Evolutionary conservation across 2,329 filamentous ascomycete genomes (phyloP).

Genomic region (Claviceps fusiformis): DNA sequence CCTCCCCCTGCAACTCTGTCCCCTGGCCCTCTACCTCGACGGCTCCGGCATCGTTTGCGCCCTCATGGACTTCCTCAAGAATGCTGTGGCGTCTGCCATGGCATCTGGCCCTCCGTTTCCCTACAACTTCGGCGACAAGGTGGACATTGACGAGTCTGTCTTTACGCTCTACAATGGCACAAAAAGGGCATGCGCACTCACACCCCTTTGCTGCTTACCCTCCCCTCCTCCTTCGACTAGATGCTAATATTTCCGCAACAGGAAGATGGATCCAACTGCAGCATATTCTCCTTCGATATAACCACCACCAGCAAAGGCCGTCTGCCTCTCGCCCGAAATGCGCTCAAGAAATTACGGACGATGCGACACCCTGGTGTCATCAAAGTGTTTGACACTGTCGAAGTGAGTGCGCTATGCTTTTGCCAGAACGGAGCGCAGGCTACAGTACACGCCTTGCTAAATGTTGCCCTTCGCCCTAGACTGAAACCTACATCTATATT

Average conservation of each 20-base stretch:
- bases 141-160: slow-evolving; percentile 85
- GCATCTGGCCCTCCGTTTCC: slow-evolving; percentile 88
- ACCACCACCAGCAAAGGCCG: slow-evolving; percentile 62
- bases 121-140: slow-evolving; percentile 82
- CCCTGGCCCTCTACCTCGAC: neutral
- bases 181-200: slow-evolving; percentile 48
- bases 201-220: neutral
- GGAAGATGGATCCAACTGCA: slow-evolving; percentile 91
- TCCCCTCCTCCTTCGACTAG: too few relatives aligned
- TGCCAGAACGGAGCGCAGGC: neutral
- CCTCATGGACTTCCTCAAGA: slow-evolving; percentile 93
- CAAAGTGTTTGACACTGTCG: slow-evolving; percentile 85
- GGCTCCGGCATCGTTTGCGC: neutral
- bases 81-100: slow-evolving; percentile 90
- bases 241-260: slow-evolving; percentile 22
- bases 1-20: neutral
- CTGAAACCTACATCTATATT: slow-evolving; percentile 90
- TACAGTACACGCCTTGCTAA: slow-evolving; percentile 11
- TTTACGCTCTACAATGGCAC: slow-evolving; percentile 96
- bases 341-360: slow-evolving; percentile 83
- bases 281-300: slow-evolving; percentile 95
- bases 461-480: slow-evolving; percentile 37
- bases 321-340: slow-evolving; percentile 81
- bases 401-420: slow-evolving; percentile 38
- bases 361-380: slow-evolving; percentile 89